phyloP scores from a whole-genome alignment of 345 rosid species.

The Citrus trifoliata region DNA sequence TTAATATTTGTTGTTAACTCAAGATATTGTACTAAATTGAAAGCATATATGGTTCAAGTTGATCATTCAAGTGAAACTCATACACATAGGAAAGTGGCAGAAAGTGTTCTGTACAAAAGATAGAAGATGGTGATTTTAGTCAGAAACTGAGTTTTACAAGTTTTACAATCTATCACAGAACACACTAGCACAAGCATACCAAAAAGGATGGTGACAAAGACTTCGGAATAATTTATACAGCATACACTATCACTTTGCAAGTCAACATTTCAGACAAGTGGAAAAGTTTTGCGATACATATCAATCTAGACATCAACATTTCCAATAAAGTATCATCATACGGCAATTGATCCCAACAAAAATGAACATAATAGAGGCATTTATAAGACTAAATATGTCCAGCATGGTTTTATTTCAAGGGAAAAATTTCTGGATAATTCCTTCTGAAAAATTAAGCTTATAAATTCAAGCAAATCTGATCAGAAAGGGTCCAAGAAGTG shows the following conservation, averaged over 20 bases:
- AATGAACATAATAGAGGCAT: neutral
- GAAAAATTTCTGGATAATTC: neutral
- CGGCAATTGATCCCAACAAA: neutral
- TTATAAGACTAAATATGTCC: neutral
- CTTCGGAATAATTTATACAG: neutral
- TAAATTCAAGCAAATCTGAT: neutral
- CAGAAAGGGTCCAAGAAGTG: neutral
- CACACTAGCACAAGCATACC: neutral
- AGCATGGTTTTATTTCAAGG: neutral
- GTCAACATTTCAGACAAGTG: neutral
- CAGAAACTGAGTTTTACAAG: neutral
- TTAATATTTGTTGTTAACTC: neutral
- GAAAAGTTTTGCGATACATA: neutral
- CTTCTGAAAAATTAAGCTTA: neutral
- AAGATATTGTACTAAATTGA: neutral
- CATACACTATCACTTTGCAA: neutral
- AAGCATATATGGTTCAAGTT: neutral
- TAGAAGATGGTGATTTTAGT: neutral
- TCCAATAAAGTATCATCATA: neutral
- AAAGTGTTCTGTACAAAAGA: neutral
- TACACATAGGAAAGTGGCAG: neutral
- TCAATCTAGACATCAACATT: neutral
- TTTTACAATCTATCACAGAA: neutral
- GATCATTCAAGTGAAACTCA: neutral
- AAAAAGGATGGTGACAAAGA: neutral